Evolutionary conservation across 305 asterid genomes (phyloP), one percentile per base, ranked within the genome.

Genomic region (Solanum aculeatissimum): DNA sequence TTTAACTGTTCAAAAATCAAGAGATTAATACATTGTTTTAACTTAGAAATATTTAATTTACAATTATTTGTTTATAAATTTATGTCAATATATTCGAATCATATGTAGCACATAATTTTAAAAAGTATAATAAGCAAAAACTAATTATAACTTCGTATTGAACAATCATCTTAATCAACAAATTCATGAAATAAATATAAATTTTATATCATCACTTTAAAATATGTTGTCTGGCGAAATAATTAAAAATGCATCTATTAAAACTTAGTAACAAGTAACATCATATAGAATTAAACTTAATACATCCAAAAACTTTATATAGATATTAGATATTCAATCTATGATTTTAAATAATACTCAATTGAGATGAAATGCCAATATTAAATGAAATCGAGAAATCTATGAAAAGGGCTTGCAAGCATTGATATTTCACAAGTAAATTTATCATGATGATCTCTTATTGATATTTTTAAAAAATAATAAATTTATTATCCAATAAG

Each of bases 61-160:
- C 4, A 2, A 47, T 47, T 47, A 4, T 13, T 47, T 47, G 3
- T 47, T 0, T 47, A 47, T 3, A 47, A 14, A 51, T 51, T 51
- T 51, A 51, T 51, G 19, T 14, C 19, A 15, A 4, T 14, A 0
- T 1, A 51, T 14, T 16, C 9, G 4, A 49, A 49, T 53, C 2
- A 53, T 53, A n/a, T n/a, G n/a, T n/a, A n/a, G n/a, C n/a, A n/a
- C n/a, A 14, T 16, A 14, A 53, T 2, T 53, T 53, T 1, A 15
- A 15, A 53, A 1, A 53, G 16, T 16, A 53, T 15, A 53, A 53
- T 16, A 53, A 53, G 11, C 4, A 16, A 54, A 1, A 11, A 54
- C 1, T 0, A 13, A 4, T 12, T 12, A 47, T 1, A 11, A 47
- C 4, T 0, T 18, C 3, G 0, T 16, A 53, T 16, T 0, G 2